Evolutionary conservation across 2,329 filamentous ascomycete species (phyloP).

Genomic region (Paradendryphiella salina): DNA sequence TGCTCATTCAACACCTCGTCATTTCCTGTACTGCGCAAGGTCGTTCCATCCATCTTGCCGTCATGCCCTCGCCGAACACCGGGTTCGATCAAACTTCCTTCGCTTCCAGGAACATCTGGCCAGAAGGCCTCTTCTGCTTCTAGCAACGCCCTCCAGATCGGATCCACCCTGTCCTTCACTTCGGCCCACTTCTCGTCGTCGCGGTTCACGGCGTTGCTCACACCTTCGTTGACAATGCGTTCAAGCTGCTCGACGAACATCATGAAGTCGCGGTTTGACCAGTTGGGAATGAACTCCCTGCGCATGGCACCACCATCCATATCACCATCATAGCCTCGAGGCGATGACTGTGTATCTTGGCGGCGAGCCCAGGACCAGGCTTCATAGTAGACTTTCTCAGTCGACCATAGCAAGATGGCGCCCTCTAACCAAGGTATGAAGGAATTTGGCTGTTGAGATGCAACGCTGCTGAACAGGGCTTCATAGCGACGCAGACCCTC

Average conservation of each 20-base stretch:
- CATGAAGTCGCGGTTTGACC: constrained; percentile 65
- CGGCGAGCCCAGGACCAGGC: constrained; percentile 41
- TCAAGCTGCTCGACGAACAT: constrained; percentile 62
- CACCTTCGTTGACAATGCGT: constrained; percentile 57
- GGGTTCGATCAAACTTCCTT: constrained; percentile 9
- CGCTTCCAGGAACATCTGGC: constrained; percentile 24
- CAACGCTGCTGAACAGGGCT: constrained; percentile 26
- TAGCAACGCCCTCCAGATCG: constrained; percentile 32
- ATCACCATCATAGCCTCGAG: constrained; percentile 49
- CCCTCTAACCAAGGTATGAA: constrained; percentile 43
- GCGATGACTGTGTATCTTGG: constrained; percentile 24
- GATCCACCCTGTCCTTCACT: constrained; percentile 29
- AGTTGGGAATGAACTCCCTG: constrained; percentile 68
- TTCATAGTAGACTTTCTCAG: constrained; percentile 43
- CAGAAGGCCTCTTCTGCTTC: constrained; percentile 44
- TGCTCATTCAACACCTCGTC: constrained; percentile 2
- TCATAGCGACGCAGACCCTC: constrained; percentile 39
- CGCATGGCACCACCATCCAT: constrained; percentile 67
- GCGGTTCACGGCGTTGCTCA: constrained; percentile 22
- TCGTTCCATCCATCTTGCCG: constrained; percentile 13
- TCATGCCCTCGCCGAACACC: constrained; percentile 4
- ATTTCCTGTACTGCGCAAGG: constrained; percentile 4
- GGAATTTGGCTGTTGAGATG: constrained; percentile 4
- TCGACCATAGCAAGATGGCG: constrained; percentile 39
- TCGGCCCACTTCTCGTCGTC: constrained; percentile 28